phyloP scores from a whole-genome alignment of 805 yeast species.

The Teunomyces atbi region DNA sequence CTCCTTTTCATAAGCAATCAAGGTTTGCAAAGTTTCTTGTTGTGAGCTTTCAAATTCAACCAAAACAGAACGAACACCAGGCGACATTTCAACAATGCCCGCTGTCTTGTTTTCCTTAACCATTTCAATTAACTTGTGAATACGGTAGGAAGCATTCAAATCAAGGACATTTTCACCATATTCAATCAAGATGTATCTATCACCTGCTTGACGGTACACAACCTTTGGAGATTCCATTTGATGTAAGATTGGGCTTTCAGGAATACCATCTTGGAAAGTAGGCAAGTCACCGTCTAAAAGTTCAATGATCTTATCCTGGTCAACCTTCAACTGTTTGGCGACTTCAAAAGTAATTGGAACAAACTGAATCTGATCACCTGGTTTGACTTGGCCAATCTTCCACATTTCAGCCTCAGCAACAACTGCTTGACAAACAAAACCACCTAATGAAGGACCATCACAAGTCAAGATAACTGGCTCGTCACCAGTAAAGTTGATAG shows the following conservation, averaged over 20 bases:
- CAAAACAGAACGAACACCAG: constrained; percentile 93
- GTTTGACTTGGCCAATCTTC: constrained; percentile 97
- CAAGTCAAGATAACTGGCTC: constrained; percentile 96
- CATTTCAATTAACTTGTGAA: constrained; percentile 75
- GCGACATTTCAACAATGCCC: constrained; percentile 94
- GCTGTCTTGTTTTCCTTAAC: constrained; percentile 61
- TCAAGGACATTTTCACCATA: constrained; percentile 90
- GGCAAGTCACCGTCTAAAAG: constrained; percentile 45
- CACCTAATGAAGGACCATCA: constrained; percentile 97
- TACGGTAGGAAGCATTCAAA: constrained; percentile 79
- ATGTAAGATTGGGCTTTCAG: constrained; percentile 71
- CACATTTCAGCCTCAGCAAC: constrained; percentile 95
- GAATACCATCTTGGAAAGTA: constrained; percentile 25
- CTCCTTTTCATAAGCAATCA: constrained; percentile 74
- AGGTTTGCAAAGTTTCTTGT: constrained; percentile 54
- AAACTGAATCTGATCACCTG: constrained; percentile 84
- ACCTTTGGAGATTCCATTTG: constrained; percentile 61
- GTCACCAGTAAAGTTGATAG: constrained; percentile 97
- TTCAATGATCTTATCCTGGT: constrained; percentile 58
- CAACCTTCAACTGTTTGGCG: constrained; percentile 62
- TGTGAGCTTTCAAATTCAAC: constrained; percentile 75
- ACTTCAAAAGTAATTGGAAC: constrained; percentile 68
- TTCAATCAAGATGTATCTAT: constrained; percentile 86
- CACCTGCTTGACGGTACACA: constrained; percentile 95
- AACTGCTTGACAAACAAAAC: constrained; percentile 95